Evolutionary conservation across 148 eudicot species (phyloP).

Genomic region (Chenopodium formosanum): DNA sequence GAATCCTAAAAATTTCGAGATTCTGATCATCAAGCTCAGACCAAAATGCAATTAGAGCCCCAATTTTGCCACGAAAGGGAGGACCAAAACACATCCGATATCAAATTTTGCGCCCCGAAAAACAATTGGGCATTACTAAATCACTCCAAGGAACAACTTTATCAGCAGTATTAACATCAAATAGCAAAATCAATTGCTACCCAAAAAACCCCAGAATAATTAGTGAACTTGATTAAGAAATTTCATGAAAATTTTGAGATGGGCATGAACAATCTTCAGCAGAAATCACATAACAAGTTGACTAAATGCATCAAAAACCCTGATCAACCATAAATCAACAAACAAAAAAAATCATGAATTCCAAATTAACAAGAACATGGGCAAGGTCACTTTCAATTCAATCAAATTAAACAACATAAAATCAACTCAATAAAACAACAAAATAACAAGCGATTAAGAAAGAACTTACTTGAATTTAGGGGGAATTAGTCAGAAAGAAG

Average conservation of each 20-base stretch:
- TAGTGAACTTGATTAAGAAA: constrained; percentile 5
- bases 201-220: constrained; percentile 1
- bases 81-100: background rate
- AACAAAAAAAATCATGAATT: background rate
- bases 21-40: constrained; percentile 15
- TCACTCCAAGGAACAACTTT: background rate
- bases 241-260: background rate
- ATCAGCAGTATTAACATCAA: background rate
- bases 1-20: background rate
- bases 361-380: background rate
- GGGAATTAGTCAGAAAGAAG: background rate
- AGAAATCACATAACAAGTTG: constrained; percentile 5
- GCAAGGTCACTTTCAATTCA: background rate
- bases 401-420: background rate
- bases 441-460: background rate
- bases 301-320: constrained; percentile 7
- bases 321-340: constrained; percentile 9
- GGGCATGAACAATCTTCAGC: constrained; percentile 6
- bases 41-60: constrained; percentile 16
- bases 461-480: background rate
- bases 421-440: background rate
- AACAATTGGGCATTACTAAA: background rate
- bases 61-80: background rate
- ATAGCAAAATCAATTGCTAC: background rate
- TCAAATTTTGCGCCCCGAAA: background rate